Evolutionary conservation across 2,329 filamentous ascomycete species (phyloP).

Genomic region (Aureobasidium vineae): DNA sequence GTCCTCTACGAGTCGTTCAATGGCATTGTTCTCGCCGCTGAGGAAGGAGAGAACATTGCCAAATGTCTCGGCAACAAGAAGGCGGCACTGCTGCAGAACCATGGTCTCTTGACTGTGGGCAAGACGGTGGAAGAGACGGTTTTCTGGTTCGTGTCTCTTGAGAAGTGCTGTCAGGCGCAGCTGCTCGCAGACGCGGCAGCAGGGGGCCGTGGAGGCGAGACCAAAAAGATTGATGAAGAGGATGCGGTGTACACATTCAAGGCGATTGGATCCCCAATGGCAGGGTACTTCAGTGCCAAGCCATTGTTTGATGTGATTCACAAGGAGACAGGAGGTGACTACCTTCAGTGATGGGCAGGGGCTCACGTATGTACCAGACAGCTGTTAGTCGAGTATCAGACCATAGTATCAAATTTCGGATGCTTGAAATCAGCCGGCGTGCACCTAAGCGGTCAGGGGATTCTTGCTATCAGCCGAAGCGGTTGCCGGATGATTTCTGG

Average conservation of each 20-base stretch:
- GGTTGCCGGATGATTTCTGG: neutral
- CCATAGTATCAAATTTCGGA: neutral
- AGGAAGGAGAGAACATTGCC: slow-evolving; percentile 49
- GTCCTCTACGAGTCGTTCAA: slow-evolving; percentile 47
- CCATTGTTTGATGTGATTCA: slow-evolving; percentile 69
- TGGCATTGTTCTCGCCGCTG: slow-evolving; percentile 47
- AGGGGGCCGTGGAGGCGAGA: slow-evolving; percentile 60
- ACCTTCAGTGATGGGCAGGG: slow-evolving; percentile 43
- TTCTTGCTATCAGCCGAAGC: slow-evolving; percentile 10
- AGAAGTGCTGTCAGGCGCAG: slow-evolving; percentile 45
- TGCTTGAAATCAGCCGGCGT: slow-evolving; percentile 6
- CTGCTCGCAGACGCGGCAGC: slow-evolving; percentile 59
- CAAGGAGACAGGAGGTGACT: slow-evolving; percentile 58
- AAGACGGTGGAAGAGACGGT: slow-evolving; percentile 44
- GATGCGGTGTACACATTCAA: slow-evolving; percentile 68
- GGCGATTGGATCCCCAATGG: slow-evolving; percentile 59
- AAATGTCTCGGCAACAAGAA: slow-evolving; percentile 43
- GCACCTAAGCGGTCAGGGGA: neutral
- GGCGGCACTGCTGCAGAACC: slow-evolving; percentile 46
- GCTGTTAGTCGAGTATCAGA: neutral
- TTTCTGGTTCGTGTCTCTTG: slow-evolving; percentile 46
- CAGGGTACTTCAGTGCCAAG: slow-evolving; percentile 70
- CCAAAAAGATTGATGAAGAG: slow-evolving; percentile 65
- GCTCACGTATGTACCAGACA: slow-evolving; percentile 7
- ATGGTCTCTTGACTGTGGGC: slow-evolving; percentile 48